Conservation (phyloP, 345 rosid species). For the Brassica rapa region DNA sequence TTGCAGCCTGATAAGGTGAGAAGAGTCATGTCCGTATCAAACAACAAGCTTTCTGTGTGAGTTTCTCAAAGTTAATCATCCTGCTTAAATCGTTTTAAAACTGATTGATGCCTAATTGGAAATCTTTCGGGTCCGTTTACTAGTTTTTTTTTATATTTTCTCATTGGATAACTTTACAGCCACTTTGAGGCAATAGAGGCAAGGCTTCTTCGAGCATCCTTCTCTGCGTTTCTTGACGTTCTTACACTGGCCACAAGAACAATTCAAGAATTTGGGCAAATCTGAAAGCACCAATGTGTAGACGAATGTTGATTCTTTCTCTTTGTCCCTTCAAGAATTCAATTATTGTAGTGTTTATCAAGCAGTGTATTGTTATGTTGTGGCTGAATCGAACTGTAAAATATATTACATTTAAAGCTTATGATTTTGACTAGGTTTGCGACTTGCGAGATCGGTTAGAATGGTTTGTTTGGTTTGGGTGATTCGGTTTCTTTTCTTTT, state of each 20-base stretch:
- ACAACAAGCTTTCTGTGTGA: slow-evolving; percentile 80
- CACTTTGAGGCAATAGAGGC: slow-evolving; percentile 89
- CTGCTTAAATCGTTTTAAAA: too few species aligned
- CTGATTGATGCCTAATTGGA: neutral
- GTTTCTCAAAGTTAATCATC: slow-evolving; percentile 23
- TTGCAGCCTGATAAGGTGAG: slow-evolving; percentile 95
- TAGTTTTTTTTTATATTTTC: neutral
- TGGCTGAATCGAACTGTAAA: too few species aligned
- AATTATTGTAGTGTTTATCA: neutral
- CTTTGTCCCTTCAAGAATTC: neutral
- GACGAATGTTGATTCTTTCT: slow-evolving; percentile 7
- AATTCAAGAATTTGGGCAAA: slow-evolving; percentile 65
- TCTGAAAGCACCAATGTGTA: neutral
- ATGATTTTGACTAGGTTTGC: too few species aligned
- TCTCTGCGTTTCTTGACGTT: slow-evolving; percentile 76
- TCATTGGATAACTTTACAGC: slow-evolving; percentile 36
- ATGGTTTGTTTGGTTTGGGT: too few species aligned
- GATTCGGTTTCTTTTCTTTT: too few species aligned
- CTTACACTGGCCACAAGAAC: slow-evolving; percentile 77
- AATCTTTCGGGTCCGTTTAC: neutral
- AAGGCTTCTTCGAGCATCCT: slow-evolving; percentile 90
- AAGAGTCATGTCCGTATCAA: slow-evolving; percentile 61
- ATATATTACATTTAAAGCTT: too few species aligned
- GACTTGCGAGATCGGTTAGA: too few species aligned
- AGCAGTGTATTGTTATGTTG: too few species aligned